Base-by-base conservation (phyloP, 352 stramenopile genomes). In the Phytophthora hybrid region DNA sequence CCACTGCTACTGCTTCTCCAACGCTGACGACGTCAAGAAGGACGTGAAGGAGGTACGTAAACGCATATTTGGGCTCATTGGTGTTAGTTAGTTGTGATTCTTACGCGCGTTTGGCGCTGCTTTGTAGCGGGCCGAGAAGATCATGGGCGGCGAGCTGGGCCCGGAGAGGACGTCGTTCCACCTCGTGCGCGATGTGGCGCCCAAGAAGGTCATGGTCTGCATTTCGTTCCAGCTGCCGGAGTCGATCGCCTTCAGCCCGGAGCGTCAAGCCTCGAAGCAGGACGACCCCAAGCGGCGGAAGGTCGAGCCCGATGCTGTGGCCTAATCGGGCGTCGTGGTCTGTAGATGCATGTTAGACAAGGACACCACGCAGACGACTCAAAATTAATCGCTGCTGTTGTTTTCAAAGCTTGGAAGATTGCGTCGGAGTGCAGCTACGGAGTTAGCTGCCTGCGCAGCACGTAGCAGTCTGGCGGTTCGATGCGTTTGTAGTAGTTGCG, bases 181-280 rank as follows among this genome's bases (percentile, higher is more conserved):
- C 77, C 82, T 95, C 13, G 97, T 99, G 39, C 84, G 97, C 60
- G 95, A 99, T 73, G 97, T 99, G 9, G 89, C 97, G 3, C 97
- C 97, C 1, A 98, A 98, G 73, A 99, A 99, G 78, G 93, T 98
- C 66, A 99, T 99, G 97, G 90, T 99, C 58, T 99, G 97, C 78
- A 91, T 99, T 34, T 98, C 92, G 32, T 99, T 99, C 80, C 72
- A 88, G 60, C 73, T 99, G n/a, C 95, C 97, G 1, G 80, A 85
- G 53, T 75, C 73, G 2, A 89, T 93, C 39, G 88, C 85, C 4
- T 93, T 87, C 72, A 92, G 79, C 31, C 69, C 68, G 4, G 83
- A 88, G 66, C 82, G 84, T 31, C 78, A 79, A 37, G 67, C 73
- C 1, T 73, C 66, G 7, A 55, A 63, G 14, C 79, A 89, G 53